Conservation (phyloP, 306 rosid genomes). For the Dryas alaskensis region DNA sequence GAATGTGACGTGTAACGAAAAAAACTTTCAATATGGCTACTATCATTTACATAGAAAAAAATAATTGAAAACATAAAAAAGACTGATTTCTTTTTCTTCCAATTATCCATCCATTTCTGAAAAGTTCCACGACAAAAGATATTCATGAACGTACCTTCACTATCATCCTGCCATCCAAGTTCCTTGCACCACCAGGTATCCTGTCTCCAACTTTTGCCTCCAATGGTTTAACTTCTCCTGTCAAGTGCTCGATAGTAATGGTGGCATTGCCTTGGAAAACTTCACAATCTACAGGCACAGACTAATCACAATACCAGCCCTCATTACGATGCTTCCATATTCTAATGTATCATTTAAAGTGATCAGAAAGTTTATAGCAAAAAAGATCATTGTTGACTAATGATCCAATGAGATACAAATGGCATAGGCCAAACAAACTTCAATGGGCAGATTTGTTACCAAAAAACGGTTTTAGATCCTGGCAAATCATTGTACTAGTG, state of each 20-base stretch:
- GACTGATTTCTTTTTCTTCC: neutral
- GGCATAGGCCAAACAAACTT: neutral
- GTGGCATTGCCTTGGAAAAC: conserved; percentile 92
- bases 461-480: neutral
- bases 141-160: conserved; percentile 58
- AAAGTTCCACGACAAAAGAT: conserved; percentile 19
- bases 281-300: conserved; percentile 99
- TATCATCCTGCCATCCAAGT: conserved; percentile 91
- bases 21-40: neutral
- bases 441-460: neutral
- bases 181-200: conserved; percentile 98
- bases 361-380: too few species aligned
- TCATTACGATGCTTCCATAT: conserved; percentile 49
- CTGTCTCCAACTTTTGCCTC: conserved; percentile 83
- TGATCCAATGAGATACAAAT: conserved; percentile 7
- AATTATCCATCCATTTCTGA: neutral
- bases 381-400: neutral
- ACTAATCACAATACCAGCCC: conserved; percentile 84
- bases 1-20: neutral
- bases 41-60: neutral
- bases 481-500: neutral
- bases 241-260: conserved; percentile 90
- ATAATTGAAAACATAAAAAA: neutral
- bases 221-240: conserved; percentile 93
- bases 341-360: conserved; percentile 26